These are phyloP conservation scores for Arthrobotrys entomopaga DNA, from an alignment of 2,329 filamentous ascomycete species.

Conservation along the genomic window DNA sequence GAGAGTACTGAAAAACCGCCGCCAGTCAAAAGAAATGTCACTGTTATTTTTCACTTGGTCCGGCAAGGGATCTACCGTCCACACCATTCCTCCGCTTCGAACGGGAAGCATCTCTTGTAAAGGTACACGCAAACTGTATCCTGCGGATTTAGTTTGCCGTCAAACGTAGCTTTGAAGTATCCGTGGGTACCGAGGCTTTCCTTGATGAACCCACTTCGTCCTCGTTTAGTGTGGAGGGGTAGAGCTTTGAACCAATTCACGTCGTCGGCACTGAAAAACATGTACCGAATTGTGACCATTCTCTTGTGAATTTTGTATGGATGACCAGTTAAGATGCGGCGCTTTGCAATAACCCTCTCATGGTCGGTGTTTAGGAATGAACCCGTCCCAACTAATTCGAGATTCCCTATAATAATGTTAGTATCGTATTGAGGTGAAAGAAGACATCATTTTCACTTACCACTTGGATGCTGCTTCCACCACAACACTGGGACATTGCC, in stretches of 20 bases:
- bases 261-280: conserved; percentile 94
- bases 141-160: conserved; percentile 93
- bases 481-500: conserved; percentile 83
- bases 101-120: conserved; percentile 86
- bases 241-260: conserved; percentile 98
- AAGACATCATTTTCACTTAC: conserved; percentile 9
- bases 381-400: conserved; percentile 84
- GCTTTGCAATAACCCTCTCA: conserved; percentile 86
- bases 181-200: conserved; percentile 94
- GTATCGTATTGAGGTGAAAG: not conserved
- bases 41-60: conserved; percentile 2
- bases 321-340: conserved; percentile 91
- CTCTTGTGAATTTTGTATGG: conserved; percentile 99
- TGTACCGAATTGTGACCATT: conserved; percentile 95
- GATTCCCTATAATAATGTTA: conserved; percentile 61
- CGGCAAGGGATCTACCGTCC: conserved; percentile 58
- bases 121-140: conserved; percentile 75
- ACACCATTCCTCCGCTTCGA: conserved; percentile 69
- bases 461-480: conserved; percentile 52
- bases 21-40: conserved; percentile 3
- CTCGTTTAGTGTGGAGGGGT: conserved; percentile 91
- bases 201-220: conserved; percentile 89
- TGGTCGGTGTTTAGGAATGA: conserved; percentile 82
- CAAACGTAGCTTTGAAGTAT: conserved; percentile 99
- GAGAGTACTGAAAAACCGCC: conserved; percentile 27